Evolutionary conservation across 2,329 filamentous ascomycete genomes (phyloP).

Genomic region (Rugonectria rugulosa): DNA sequence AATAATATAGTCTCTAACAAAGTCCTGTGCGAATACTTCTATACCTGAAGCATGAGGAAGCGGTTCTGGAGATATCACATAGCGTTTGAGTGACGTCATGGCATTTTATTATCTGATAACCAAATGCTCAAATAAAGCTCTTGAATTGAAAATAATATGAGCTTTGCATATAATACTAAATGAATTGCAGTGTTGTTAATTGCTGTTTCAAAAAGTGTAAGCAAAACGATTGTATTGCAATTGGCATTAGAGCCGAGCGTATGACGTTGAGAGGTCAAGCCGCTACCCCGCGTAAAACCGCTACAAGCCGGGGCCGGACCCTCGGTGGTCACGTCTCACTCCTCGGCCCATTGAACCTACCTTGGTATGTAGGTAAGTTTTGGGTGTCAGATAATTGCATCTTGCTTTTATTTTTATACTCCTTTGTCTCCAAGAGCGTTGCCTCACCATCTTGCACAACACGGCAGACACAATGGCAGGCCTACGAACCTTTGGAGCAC

Average conservation of each 20-base stretch:
- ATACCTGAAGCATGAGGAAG: too few relatives aligned
- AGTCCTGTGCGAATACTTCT: too few relatives aligned
- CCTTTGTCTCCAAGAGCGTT: background rate
- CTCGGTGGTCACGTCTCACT: background rate
- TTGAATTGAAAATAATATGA: too few relatives aligned
- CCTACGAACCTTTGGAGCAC: slow-evolving; percentile 47
- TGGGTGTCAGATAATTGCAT: background rate
- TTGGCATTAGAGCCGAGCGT: background rate
- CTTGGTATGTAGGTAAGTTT: background rate
- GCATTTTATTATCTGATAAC: too few relatives aligned
- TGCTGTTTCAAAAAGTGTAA: too few relatives aligned
- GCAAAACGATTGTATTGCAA: too few relatives aligned
- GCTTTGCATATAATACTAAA: too few relatives aligned
- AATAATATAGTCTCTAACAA: too few relatives aligned
- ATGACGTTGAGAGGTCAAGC: slow-evolving; percentile 21
- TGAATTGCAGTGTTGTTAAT: too few relatives aligned
- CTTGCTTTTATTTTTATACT: background rate
- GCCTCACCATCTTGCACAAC: background rate
- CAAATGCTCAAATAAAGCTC: too few relatives aligned
- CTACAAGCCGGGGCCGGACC: slow-evolving; percentile 8
- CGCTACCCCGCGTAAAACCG: background rate
- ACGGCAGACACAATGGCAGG: slow-evolving; percentile 47
- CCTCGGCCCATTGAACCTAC: slow-evolving; percentile 27
- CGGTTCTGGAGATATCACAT: too few relatives aligned
- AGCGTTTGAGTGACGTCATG: too few relatives aligned